Evolutionary conservation across 345 rosid species (phyloP), one percentile per base, ranked within the genome.

Genomic region (Euphorbia pulcherrima): DNA sequence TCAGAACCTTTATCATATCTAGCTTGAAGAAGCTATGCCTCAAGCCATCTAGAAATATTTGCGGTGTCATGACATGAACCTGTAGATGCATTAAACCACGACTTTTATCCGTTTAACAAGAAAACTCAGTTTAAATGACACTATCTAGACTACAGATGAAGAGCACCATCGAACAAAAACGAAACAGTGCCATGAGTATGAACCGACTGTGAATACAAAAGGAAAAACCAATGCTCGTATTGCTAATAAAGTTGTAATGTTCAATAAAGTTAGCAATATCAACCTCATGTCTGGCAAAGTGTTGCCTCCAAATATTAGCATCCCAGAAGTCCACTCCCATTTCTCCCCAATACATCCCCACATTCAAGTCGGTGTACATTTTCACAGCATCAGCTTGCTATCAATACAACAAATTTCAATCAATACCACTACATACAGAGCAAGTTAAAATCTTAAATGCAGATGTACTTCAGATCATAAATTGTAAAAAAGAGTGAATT

Each of bases 11-110:
- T 64, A 94, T 86, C 80, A 73, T 68, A 65, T 80, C 77, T 46
- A 89, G 70, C 4, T 64, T 80, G 68, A 94, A 77, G 74, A 83
- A 82, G 78, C 85, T 69, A 62, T 77, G 96, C 75, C 92, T 86
- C 82, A 94, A 80, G 60, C 90, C 83, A 69, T 51, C 14, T 5
- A 94, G 92, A 74, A 94, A 80, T 77, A 94, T 88, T 26, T 80
- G 88, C 17, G 92, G 99, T 10, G 99, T 94, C 99, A 94, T 91
- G 74, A 94, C 96, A 76, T 89, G 85, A 62, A 93, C 94, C 98
- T 93, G 74, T 20, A 63, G 51, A 71, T 51, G 57, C 23, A 75
- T 29, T 33, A 70, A 65, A 14, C 14, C 41, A 20, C 26, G 62
- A 63, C 2, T 35, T 67, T 48, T 21, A 47, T 10, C 54, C 62